Base-by-base conservation (phyloP, 2,329 filamentous ascomycete species). In the Hypoxylon sp. region DNA sequence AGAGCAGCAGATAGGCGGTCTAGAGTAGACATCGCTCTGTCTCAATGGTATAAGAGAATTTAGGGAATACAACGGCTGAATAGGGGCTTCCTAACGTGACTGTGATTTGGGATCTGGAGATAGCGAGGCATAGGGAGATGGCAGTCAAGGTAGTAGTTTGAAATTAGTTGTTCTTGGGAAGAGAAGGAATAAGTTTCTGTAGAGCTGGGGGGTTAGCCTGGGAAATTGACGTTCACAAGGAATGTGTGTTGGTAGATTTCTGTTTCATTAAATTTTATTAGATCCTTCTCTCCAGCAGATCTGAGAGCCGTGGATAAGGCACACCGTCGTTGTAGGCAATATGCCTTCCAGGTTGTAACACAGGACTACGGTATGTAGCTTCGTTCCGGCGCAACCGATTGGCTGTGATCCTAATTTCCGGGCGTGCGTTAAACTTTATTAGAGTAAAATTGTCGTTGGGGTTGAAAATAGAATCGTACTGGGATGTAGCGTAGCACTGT, bases 1-100 rank as follows among this genome's bases (percentile, higher is more conserved):
- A 67, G 59, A 42, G 26, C 37, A 17, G 59, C 22, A 5, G 37
- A 60, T 11, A 67, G 50, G 24, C 46, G 50, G 4, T 51, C 37
- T 17, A 63, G 11, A 35, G 46, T 22, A 26, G 44, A 44, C 65
- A 67, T 67, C 8, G 3, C 37, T 14, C 11, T 14, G 11, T 14
- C 14, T 10, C 8, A 55, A 19, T 17, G 17, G 24, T 5, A 26
- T 3, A 55, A 46, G 13, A 1, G 22, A 10, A 17, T 42, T 3
- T 9, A 17, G 29, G 10, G 6, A 17, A 26, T n/a, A n/a, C 3
- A 52, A 24, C 17, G 3, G 9, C 13, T 31, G 19, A 13, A 14
- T 3, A 24, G 14, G 17, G 4, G 5, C 2, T 22, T 37, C 19
- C n/a, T 10, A 8, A 13, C 24, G 26, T 10, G n/a, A 39, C 17